Percentiles rank a stretch among this genome's conserved stretches.
phyloP scores from a whole-genome alignment of 352 stramenopile genomes.

The Pythium apleroticum region DNA sequence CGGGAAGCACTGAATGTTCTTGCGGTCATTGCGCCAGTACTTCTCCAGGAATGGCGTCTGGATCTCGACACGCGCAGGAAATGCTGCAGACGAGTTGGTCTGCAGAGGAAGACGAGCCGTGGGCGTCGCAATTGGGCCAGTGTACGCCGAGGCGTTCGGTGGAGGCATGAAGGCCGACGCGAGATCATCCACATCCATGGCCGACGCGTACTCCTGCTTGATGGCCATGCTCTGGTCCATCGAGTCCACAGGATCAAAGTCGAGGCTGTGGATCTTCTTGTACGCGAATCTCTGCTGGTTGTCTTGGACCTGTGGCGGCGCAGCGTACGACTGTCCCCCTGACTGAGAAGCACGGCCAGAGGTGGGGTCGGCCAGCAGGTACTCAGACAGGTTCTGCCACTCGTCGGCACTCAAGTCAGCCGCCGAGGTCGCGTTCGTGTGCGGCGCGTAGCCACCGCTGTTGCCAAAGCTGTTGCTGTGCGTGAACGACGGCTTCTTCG shows the following conservation, averaged over 20 bases:
- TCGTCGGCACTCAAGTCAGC: slow-evolving; percentile 73
- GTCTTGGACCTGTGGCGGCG: slow-evolving; percentile 7
- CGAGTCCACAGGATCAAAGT: slow-evolving; percentile 56
- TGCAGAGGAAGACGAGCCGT: slow-evolving; percentile 27
- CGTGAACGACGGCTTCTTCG: slow-evolving; percentile 41
- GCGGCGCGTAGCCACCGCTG: slow-evolving; percentile 32
- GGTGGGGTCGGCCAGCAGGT: slow-evolving; percentile 57
- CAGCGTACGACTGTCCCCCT: slow-evolving; percentile 13
- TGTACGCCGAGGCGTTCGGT: slow-evolving; percentile 11
- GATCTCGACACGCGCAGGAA: slow-evolving; percentile 67
- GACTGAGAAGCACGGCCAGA: slow-evolving; percentile 9
- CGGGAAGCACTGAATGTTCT: slow-evolving; percentile 92
- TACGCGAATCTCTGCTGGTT: slow-evolving; percentile 32
- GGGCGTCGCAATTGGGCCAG: slow-evolving; percentile 21
- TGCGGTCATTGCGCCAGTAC: slow-evolving; percentile 91
- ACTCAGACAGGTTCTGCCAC: slow-evolving; percentile 72
- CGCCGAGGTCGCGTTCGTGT: slow-evolving; percentile 39
- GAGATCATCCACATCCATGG: slow-evolving; percentile 52
- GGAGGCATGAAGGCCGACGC: slow-evolving; percentile 51
- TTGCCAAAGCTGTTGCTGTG: slow-evolving; percentile 34
- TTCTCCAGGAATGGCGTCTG: slow-evolving; percentile 86
- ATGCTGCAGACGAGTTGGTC: slow-evolving; percentile 30
- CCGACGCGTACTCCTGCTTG: slow-evolving; percentile 43
- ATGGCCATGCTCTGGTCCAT: slow-evolving; percentile 30
- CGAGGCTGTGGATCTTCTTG: slow-evolving; percentile 79